Evolutionary conservation across 2,329 filamentous ascomycete genomes (phyloP), one percentile per base, ranked within the genome.

Genomic region (Phialocephala sp.): DNA sequence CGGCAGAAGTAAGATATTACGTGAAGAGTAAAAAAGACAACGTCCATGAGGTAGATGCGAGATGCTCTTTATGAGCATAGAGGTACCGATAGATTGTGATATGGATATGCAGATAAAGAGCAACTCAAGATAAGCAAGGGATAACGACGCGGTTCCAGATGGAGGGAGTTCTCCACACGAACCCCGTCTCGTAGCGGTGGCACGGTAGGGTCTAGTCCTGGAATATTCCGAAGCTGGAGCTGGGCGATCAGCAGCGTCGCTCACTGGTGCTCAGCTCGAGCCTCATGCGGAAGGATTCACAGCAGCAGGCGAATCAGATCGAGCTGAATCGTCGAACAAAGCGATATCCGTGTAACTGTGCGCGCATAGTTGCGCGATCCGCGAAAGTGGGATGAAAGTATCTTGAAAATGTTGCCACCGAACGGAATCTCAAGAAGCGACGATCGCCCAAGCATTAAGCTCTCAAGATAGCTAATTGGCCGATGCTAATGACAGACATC

Each of bases 341-440:
- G 27, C 6, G 50, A 50, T 50, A 20, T 14, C 12, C 11, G n/a
- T 50, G 45, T 20, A 9, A 1, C 8, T 50, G 11, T 2, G 45
- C 8, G 20, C 2, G 20, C n/a, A 22, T 54, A 24, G 50, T 54
- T 54, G 50, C 24, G 24, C 50, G 50, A 54, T 54, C 50, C 11
- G 4, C 50, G 18, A 54, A n/a, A 54, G 50, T 54, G 50, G 50
- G 50, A 54, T 54, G 50, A 20, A 50, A 50, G 20, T 12, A 41
- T 41, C 4, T 47, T n/a, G 43, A 22, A 47, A n/a, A n/a, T 4
- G 12, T 22, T 12, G 27, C 12, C 4, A 54, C 9, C 12, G 32
- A 14, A 14, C 14, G 14, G 14, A n/a, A 32, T 32, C 18, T n/a
- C 3, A 24, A 24, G 15, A 32, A 5, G 12, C 22, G 50, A 54